Evolutionary conservation across 1,139 yeast species (phyloP), one percentile per base, ranked within the genome.

Genomic region (Lodderomyces parapsilosis): DNA sequence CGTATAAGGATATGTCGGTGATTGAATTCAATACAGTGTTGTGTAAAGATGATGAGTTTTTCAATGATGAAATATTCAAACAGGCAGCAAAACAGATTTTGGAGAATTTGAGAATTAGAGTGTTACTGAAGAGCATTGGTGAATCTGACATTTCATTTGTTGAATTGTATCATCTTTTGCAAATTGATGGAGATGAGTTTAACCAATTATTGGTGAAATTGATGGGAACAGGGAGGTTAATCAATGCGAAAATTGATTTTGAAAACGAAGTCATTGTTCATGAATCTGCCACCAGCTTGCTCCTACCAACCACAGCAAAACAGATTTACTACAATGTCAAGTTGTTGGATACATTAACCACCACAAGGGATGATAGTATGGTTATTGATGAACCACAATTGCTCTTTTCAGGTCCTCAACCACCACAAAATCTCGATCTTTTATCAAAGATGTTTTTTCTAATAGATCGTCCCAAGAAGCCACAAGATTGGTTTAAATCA

Each of bases 241-340:
- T 63, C 4, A 58, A 65, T 34, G 65, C 75, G 9, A 68, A 68
- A 39, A 56, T 83, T 10, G 82, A 83, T 54, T 66, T 71, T 40
- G 60, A 68, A 1, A 63, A 69, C 27, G 60, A 62, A n/a, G 41
- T 47, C 23, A 53, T 66, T 30, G 56, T 57, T 35, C 46, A 57
- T 9, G 48, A 52, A 13, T 10, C 27, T 19, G 42, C 20, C 14
- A 24, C 36, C 8, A 25, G 23, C 13, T 32, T 38, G 32, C 42
- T 40, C 5, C 8, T 32, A 9, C 44, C 61, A 3, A 46, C 62
- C n/a, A 57, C 55, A 15, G 48, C 62, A 1, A 51, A 53, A 36
- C 57, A 57, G 14, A 59, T 68, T 2, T 52, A 53, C 15, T 51
- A 52, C 34, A 70, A 69, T 47, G 53, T 67, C 48, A 57, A 53